Evolutionary conservation across 2,329 filamentous ascomycete genomes (phyloP).

Genomic region (Orbilia blumenaviensis): DNA sequence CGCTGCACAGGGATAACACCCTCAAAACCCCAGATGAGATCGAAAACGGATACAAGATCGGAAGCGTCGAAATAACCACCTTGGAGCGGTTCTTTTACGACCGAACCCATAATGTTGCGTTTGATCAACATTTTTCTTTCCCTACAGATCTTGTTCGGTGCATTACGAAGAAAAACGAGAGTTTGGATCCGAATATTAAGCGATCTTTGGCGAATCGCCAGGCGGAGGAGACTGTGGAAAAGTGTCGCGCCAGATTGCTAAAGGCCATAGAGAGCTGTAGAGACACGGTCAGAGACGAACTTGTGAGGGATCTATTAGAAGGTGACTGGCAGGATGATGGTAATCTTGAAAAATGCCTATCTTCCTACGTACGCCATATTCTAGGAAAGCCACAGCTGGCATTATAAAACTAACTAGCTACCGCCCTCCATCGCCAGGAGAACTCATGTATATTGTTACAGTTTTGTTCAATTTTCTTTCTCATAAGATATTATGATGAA

Average conservation of each 20-base stretch:
- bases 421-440: too few species aligned
- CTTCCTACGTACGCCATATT: background rate
- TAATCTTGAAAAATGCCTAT: background rate
- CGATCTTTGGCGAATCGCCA: background rate
- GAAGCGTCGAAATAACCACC: background rate
- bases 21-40: background rate
- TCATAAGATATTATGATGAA: too few species aligned
- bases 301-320: background rate
- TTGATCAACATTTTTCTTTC: slow-evolving; percentile 1
- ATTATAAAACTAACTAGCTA: background rate
- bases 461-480: too few species aligned
- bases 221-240: background rate
- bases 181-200: background rate
- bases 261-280: background rate
- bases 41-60: background rate
- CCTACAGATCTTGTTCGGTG: background rate
- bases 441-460: too few species aligned
- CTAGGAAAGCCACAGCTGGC: background rate
- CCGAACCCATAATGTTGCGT: background rate
- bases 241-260: background rate
- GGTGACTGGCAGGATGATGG: background rate
- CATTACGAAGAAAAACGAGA: background rate
- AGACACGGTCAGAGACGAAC: background rate
- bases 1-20: background rate
- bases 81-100: background rate